Conservation (phyloP, 495 filamentous ascomycete genomes). For the Ascobolus immersus region DNA sequence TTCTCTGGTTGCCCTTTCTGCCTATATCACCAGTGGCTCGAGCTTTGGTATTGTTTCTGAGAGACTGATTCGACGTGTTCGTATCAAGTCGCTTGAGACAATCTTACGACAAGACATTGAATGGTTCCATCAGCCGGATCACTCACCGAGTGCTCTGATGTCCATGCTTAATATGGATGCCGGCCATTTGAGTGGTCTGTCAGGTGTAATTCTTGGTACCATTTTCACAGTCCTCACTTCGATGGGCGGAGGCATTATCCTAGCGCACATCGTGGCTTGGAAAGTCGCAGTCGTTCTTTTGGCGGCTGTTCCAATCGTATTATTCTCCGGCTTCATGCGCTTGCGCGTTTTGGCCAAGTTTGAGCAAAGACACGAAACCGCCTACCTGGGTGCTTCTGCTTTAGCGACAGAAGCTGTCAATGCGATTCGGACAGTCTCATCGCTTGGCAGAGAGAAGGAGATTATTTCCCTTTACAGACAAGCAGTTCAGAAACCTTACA, state of each 20-base stretch:
- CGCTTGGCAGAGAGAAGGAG: slow-evolving; percentile 27
- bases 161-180: slow-evolving; percentile 29
- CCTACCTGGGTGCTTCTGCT: slow-evolving; percentile 28
- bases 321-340: slow-evolving; percentile 30
- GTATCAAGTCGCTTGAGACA: slow-evolving; percentile 23
- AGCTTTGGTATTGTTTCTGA: slow-evolving; percentile 26
- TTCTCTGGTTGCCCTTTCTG: slow-evolving; percentile 22
- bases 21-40: slow-evolving; percentile 22
- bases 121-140: slow-evolving; percentile 24
- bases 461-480: slow-evolving; percentile 24
- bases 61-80: slow-evolving; percentile 20
- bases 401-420: slow-evolving; percentile 33
- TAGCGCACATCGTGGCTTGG: slow-evolving; percentile 36
- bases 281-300: slow-evolving; percentile 34
- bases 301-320: slow-evolving; percentile 27
- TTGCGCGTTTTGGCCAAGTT: slow-evolving; percentile 27
- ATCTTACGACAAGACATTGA: slow-evolving; percentile 24
- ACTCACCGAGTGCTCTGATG: slow-evolving; percentile 25
- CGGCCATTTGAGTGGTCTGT: slow-evolving; percentile 21
- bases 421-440: slow-evolving; percentile 32
- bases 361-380: slow-evolving; percentile 32
- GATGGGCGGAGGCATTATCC: slow-evolving; percentile 23
- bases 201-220: slow-evolving; percentile 22
- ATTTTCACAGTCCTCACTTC: slow-evolving; percentile 20
- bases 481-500: slow-evolving; percentile 20